Base-by-base conservation (phyloP, 352 stramenopile genomes). In the Phytophthora parvispora region DNA sequence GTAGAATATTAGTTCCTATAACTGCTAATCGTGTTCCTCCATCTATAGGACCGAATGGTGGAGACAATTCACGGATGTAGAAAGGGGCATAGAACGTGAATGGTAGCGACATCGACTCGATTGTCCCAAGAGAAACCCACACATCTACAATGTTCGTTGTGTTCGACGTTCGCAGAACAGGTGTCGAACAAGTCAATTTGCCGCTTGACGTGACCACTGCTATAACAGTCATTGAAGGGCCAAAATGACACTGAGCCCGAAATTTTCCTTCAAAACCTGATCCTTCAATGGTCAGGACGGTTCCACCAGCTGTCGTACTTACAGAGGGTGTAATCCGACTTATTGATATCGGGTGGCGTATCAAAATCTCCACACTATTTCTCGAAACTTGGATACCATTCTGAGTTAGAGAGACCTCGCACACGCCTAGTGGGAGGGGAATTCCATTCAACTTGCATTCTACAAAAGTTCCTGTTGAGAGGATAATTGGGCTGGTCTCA, bases 221-320 rank as follows among this genome's bases (percentile, higher is more conserved):
- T 69, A 51, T 60, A 9, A 70, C 51, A 64, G 42, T 18, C 2
- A 20, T 38, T 15, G 53, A 43, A 4, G 42, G 16, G 8, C 55
- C 73, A 65, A 92, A 92, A 50, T 78, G 64, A 42, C 78, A 86
- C 13, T 61, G 6, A 12, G 55, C 52, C 13, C 62, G 31, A 29
- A 71, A 64, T 9, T 62, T 67, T 0, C 40, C 40, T 15, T 49
- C 45, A 22, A 87, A 87, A 2, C 50, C 67, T 20, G 56, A 67
- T 18, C 79, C 79, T 20, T 78, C 53, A 16, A 91, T 34, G 10
- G 40, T 75, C 6, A 92, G 5, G 7, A 73, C 40, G 1, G 70
- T 83, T 0, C 71, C 75, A 50, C 78, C 80, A 50, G 34, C 20
- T 31, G 45, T 42, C 15, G 55, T 49, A 24, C 63, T 77, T 16